Evolutionary conservation across 1,284 basidiomycete genomes (phyloP).

Genomic region (Rhodotorula glutinis): DNA sequence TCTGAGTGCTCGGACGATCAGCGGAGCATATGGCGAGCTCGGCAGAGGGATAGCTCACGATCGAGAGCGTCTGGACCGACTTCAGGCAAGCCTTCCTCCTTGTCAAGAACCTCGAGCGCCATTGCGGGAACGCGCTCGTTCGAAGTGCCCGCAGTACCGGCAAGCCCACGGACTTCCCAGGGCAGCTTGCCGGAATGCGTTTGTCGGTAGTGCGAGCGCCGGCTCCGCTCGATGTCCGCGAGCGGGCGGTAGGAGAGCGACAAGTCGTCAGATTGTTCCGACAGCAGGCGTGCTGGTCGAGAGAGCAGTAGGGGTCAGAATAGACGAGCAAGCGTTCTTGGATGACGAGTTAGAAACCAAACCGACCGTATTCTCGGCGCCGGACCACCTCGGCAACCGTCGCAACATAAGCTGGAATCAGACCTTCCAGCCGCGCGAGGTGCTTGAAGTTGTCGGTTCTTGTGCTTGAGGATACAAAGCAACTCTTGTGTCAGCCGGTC

Average conservation of each 20-base stretch:
- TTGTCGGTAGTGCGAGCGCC: slow-evolving; percentile 36
- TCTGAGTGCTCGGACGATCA: neutral
- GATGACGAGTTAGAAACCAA: no score
- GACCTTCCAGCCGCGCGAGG: slow-evolving; percentile 78
- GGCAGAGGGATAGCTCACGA: neutral
- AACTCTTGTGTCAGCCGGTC: neutral
- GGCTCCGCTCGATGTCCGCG: slow-evolving; percentile 29
- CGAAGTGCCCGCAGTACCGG: neutral
- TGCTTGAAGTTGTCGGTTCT: slow-evolving; percentile 74
- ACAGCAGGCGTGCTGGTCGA: slow-evolving; percentile 36
- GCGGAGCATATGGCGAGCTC: no score
- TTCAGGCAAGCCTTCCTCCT: slow-evolving; percentile 32
- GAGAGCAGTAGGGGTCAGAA: neutral
- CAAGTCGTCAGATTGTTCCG: slow-evolving; percentile 32
- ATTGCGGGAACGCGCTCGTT: slow-evolving; percentile 33
- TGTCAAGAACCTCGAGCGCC: slow-evolving; percentile 26
- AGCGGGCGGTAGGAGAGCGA: slow-evolving; percentile 29
- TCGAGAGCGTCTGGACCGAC: slow-evolving; percentile 38
- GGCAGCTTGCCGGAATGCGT: slow-evolving; percentile 43
- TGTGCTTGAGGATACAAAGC: slow-evolving; percentile 28
- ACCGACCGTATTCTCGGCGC: slow-evolving; percentile 69
- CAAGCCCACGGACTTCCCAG: slow-evolving; percentile 42
- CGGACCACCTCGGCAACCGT: slow-evolving; percentile 87
- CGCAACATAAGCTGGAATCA: slow-evolving; percentile 89
- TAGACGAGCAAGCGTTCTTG: neutral